phyloP scores from a whole-genome alignment of 2,329 filamentous ascomycete species.

The Aureobasidium mangrovei region DNA sequence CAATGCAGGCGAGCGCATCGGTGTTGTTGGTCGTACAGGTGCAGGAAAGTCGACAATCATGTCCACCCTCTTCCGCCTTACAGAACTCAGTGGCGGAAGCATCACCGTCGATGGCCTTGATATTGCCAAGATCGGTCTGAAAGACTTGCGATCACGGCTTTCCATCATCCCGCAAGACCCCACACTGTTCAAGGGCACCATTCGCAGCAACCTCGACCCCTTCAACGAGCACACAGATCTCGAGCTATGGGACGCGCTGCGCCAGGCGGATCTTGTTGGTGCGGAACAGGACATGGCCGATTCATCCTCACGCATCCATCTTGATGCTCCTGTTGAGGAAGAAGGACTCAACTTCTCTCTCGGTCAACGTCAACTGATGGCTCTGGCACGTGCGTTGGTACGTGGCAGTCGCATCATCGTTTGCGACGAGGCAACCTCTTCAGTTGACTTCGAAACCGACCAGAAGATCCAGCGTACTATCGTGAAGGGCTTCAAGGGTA shows the following conservation, averaged over 20 bases:
- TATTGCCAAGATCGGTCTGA: constrained; percentile 64
- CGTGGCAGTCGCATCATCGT: constrained; percentile 85
- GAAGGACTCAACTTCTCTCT: constrained; percentile 95
- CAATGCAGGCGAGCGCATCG: constrained; percentile 66
- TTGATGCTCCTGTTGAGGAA: constrained; percentile 81
- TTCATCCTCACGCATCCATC: constrained; percentile 53
- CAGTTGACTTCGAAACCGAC: constrained; percentile 93
- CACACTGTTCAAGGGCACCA: constrained; percentile 71
- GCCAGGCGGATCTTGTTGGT: constrained; percentile 64
- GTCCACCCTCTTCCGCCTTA: constrained; percentile 68
- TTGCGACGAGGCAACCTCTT: constrained; percentile 90
- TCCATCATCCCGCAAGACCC: constrained; percentile 76
- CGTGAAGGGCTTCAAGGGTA: constrained; percentile 71
- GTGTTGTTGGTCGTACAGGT: constrained; percentile 72
- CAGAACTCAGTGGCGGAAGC: constrained; percentile 39
- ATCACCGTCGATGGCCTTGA: constrained; percentile 43
- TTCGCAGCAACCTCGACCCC: constrained; percentile 71
- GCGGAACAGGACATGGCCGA: constrained; percentile 39
- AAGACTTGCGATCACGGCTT: constrained; percentile 65
- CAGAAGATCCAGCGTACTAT: constrained; percentile 91
- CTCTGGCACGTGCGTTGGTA: constrained; percentile 81
- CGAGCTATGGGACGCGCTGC: constrained; percentile 67
- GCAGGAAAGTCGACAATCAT: constrained; percentile 80
- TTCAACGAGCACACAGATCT: constrained; percentile 71
- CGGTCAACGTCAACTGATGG: constrained; percentile 91